These are phyloP conservation scores for Xylariaceae sp. DNA, from an alignment of 2,329 filamentous ascomycete genomes.

Conservation along the genomic window DNA sequence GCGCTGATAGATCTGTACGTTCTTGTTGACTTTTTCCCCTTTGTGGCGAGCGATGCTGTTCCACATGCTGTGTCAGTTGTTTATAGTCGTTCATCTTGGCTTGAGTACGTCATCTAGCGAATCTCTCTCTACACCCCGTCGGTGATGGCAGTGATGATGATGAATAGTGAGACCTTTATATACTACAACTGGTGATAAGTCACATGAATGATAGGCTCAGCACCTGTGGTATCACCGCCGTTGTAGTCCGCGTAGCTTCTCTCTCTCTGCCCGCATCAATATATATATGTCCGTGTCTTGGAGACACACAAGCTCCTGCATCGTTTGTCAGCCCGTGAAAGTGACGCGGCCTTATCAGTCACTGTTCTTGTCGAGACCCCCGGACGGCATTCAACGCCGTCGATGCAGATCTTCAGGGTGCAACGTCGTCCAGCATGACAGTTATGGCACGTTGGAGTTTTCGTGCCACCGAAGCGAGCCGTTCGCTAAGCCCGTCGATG, in stretches of 20 bases:
- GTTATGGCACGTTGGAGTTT: neutral
- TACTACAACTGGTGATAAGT: no score
- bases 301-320: neutral
- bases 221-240: no score
- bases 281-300: neutral
- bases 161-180: no score
- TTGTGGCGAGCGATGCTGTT: no score
- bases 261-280: neutral
- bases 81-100: no score
- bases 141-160: no score
- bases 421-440: neutral
- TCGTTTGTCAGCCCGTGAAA: neutral
- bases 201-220: no score
- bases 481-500: neutral
- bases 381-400: neutral
- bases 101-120: no score
- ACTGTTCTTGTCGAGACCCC: neutral
- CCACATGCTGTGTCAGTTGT: no score
- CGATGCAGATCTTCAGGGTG: neutral
- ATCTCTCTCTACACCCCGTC: no score
- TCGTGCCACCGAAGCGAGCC: constrained; percentile 5
- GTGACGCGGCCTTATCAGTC: neutral
- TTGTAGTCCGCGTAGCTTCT: neutral
- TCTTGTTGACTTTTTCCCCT: no score
- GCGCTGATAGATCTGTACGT: no score